phyloP scores from a whole-genome alignment of 2,329 filamentous ascomycete genomes.

The Penicillium rolfsii region DNA sequence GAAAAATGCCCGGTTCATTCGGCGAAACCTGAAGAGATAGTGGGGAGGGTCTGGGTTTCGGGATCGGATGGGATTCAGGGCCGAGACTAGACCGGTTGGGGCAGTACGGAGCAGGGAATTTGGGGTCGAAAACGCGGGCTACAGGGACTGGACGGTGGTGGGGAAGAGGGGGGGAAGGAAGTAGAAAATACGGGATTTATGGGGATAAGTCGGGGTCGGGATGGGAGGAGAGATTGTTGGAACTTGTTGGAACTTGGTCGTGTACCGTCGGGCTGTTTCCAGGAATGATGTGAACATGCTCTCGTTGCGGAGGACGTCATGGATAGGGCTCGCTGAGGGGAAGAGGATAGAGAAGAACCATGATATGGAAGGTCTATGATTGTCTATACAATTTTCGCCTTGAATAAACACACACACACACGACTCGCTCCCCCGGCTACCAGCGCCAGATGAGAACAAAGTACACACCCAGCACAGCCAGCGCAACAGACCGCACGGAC shows the following conservation, averaged over 20 bases:
- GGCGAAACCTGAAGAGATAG: constrained; percentile 3
- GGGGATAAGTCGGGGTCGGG: background rate
- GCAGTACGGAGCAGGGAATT: background rate
- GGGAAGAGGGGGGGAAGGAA: background rate
- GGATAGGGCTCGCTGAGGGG: background rate
- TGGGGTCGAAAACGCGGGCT: background rate
- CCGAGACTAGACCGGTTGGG: background rate
- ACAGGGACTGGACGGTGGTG: background rate
- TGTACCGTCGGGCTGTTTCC: background rate
- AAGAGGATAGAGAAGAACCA: background rate
- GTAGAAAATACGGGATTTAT: background rate
- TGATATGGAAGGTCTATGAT: background rate
- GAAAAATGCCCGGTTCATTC: constrained; percentile 14
- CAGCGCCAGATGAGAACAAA: constrained; percentile 68
- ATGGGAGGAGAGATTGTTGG: no score
- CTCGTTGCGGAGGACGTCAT: background rate
- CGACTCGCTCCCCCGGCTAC: constrained; percentile 38
- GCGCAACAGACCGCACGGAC: constrained; percentile 64
- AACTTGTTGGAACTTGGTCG: no score
- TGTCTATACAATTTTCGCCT: constrained; percentile 25
- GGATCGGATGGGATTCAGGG: background rate
- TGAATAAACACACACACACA: constrained; percentile 2
- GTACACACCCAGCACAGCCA: constrained; percentile 68
- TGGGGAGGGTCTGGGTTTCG: background rate
- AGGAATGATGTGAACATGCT: background rate